phyloP scores from a whole-genome alignment of 192 early-diverging fungal species.

The Kappamyces sp. region DNA sequence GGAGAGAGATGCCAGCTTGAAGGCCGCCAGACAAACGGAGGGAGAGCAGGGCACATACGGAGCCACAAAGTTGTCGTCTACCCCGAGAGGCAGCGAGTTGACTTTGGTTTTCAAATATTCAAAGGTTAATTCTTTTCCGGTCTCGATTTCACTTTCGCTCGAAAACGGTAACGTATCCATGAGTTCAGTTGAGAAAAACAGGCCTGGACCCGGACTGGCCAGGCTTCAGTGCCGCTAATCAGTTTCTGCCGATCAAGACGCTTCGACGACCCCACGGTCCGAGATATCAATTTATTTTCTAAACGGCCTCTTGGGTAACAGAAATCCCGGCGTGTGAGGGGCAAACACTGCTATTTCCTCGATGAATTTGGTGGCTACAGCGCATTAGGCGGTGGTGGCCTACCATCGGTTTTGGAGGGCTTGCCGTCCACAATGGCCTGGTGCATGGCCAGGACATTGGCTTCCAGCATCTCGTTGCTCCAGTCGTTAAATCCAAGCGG shows the following conservation, averaged over 20 bases:
- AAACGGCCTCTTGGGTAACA: constrained; percentile 25
- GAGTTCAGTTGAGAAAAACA: no score
- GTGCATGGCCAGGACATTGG: constrained; percentile 32
- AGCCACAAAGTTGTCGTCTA: constrained; percentile 30
- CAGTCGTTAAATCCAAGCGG: constrained; percentile 1
- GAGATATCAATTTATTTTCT: constrained; percentile 8
- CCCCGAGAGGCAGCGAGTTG: constrained; percentile 22
- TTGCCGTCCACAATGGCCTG: constrained; percentile 21
- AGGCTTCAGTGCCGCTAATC: no score
- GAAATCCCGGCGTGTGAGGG: constrained; percentile 30
- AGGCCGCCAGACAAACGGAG: constrained; percentile 16
- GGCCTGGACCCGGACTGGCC: no score
- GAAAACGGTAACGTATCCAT: no score
- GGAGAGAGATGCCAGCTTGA: constrained; percentile 18
- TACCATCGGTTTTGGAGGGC: constrained; percentile 36
- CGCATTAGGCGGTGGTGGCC: background rate
- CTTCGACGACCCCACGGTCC: background rate
- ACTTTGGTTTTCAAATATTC: no score
- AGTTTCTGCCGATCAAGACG: no score
- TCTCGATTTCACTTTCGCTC: no score
- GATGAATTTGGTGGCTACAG: constrained; percentile 33
- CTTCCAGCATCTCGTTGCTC: constrained; percentile 14
- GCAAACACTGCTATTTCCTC: constrained; percentile 29
- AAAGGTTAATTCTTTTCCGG: no score
- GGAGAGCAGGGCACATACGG: constrained; percentile 30